These are phyloP conservation scores for Escallonia rubra DNA, from an alignment of 129 eudicot species.

Conservation along the genomic window DNA sequence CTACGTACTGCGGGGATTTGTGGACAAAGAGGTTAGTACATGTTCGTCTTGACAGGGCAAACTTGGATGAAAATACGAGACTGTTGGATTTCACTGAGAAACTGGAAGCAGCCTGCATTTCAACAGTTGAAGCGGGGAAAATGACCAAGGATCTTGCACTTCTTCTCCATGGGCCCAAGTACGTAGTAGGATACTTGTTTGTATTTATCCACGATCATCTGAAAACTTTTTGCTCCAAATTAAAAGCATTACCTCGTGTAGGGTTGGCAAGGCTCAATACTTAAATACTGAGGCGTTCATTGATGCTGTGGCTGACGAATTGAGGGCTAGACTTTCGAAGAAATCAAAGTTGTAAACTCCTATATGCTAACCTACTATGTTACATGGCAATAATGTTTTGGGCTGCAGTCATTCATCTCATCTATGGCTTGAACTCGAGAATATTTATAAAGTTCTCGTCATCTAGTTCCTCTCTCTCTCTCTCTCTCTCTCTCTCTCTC, in stretches of 20 bases:
- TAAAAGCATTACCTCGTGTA: background rate
- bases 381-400: too few relatives aligned
- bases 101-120: constrained; percentile 82
- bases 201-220: background rate
- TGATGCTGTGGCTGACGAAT: constrained; percentile 83
- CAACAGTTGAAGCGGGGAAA: constrained; percentile 67
- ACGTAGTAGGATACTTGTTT: constrained; percentile 2
- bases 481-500: too few relatives aligned
- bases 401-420: too few relatives aligned
- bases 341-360: constrained; percentile 26
- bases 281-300: constrained; percentile 88
- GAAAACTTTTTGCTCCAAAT: background rate
- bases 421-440: too few relatives aligned
- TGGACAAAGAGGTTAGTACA: background rate
- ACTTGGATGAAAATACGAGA: constrained; percentile 60
- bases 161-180: constrained; percentile 79
- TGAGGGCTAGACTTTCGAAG: constrained; percentile 61
- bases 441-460: too few relatives aligned
- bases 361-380: too few relatives aligned
- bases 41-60: constrained; percentile 51
- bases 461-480: too few relatives aligned
- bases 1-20: too few relatives aligned
- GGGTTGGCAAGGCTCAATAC: constrained; percentile 53
- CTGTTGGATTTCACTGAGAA: constrained; percentile 80
- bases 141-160: constrained; percentile 99